A percentile compares a stretch with the other conserved stretches of the same genome.
These are phyloP conservation scores for Dioscorea dumetorum DNA, from an alignment of 106 monocot species.

Conservation along the genomic window DNA sequence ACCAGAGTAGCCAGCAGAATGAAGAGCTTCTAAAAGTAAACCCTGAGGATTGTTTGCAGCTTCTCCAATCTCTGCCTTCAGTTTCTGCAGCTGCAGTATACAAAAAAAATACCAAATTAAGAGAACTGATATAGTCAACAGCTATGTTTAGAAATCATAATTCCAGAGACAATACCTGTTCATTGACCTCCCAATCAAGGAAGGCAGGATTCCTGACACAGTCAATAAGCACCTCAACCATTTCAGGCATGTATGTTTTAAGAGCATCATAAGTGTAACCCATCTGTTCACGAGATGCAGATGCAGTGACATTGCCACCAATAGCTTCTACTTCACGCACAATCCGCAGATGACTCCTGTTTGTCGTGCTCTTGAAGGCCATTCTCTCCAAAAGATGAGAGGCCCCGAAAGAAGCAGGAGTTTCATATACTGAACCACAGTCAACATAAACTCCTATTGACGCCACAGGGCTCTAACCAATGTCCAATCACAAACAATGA, in stretches of 20 bases:
- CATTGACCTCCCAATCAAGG: constrained; percentile 88
- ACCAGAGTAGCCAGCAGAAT: constrained; percentile 71
- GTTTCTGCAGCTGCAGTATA: constrained; percentile 42
- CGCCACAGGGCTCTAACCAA: constrained; percentile 46
- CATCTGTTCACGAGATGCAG: constrained; percentile 78
- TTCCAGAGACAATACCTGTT: constrained; percentile 41
- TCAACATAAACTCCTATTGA: constrained; percentile 70
- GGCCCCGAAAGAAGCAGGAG: constrained; percentile 42
- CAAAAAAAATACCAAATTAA: constrained; percentile 5
- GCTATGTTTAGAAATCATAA: not conserved
- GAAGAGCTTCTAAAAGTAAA: constrained; percentile 69
- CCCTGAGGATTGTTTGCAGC: constrained; percentile 54
- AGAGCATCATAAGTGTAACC: constrained; percentile 73
- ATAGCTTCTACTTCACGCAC: constrained; percentile 77
- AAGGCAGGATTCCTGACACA: constrained; percentile 65
- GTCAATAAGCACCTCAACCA: constrained; percentile 86
- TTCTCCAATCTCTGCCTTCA: constrained; percentile 57
- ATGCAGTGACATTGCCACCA: constrained; percentile 63
- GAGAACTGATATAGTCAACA: not conserved
- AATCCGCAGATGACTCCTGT: constrained; percentile 70
- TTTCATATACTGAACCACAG: constrained; percentile 75
- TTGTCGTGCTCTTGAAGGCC: constrained; percentile 71
- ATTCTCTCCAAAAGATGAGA: constrained; percentile 66
- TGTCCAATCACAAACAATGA: constrained; percentile 2
- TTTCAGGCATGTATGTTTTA: constrained; percentile 68